Percentiles rank a stretch among this genome's conserved stretches.
Evolutionary conservation across 495 filamentous ascomycete species (phyloP).

Genomic region (Letharia lupina): DNA sequence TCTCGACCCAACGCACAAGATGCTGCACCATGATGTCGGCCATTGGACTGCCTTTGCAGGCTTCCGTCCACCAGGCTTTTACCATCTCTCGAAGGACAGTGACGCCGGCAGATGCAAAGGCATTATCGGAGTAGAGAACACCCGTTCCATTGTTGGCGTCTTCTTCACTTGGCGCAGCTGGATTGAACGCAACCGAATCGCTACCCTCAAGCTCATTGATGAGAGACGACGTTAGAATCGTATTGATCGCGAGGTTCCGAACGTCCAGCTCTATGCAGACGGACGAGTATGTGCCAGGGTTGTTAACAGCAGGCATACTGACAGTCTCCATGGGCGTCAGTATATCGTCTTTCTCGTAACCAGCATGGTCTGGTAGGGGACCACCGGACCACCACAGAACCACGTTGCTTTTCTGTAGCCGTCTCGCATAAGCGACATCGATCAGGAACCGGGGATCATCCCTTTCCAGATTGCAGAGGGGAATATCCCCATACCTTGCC

Average conservation of each 20-base stretch:
- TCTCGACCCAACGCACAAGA: conserved; percentile 93
- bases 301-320: conserved; percentile 88
- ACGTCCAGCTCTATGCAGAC: conserved; percentile 95
- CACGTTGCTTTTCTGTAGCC: conserved; percentile 84
- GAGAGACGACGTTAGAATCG: conserved; percentile 91
- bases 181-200: conserved; percentile 70
- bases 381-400: conserved; percentile 96
- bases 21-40: conserved; percentile 98
- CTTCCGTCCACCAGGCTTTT: conserved; percentile 95
- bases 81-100: conserved; percentile 94
- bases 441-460: conserved; percentile 93
- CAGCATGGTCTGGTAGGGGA: conserved; percentile 86
- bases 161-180: conserved; percentile 58
- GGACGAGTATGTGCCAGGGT: conserved; percentile 84
- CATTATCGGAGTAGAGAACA: conserved; percentile 76
- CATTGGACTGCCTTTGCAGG: conserved; percentile 83
- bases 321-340: conserved; percentile 77
- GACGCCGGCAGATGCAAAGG: conserved; percentile 85
- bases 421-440: conserved; percentile 87
- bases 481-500: conserved; percentile 86
- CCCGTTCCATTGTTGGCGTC: conserved; percentile 49
- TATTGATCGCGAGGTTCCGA: conserved; percentile 94
- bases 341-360: conserved; percentile 90
- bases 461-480: conserved; percentile 87
- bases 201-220: conserved; percentile 93